Conservation (phyloP, 345 rosid genomes). For the Isatis tinctoria region DNA sequence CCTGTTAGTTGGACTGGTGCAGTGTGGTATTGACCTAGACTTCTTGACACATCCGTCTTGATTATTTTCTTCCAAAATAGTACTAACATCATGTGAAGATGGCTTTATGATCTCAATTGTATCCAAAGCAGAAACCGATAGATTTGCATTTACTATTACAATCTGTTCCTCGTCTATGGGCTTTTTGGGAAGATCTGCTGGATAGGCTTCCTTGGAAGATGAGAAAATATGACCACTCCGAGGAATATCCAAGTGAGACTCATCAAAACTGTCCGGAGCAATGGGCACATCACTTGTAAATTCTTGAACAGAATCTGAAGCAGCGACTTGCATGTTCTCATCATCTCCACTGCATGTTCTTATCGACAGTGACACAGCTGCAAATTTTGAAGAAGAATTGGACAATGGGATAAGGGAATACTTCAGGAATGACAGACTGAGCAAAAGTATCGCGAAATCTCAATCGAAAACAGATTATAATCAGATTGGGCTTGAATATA, state of each 20-base stretch:
- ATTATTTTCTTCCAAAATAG: conserved; percentile 18
- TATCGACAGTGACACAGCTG: conserved; percentile 28
- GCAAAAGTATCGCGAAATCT: neutral
- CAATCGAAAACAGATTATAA: neutral
- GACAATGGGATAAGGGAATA: neutral
- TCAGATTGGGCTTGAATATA: conserved; percentile 20
- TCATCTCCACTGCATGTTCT: conserved; percentile 24
- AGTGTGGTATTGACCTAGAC: conserved; percentile 25
- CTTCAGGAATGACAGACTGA: neutral
- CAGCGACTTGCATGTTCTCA: conserved; percentile 19
- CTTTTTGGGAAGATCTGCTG: conserved; percentile 15
- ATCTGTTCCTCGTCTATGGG: conserved; percentile 6
- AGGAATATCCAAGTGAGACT: conserved; percentile 29
- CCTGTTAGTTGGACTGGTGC: conserved; percentile 21
- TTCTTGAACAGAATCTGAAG: conserved; percentile 32
- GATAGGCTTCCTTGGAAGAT: conserved; percentile 32
- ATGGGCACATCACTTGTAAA: conserved; percentile 28
- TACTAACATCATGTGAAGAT: conserved; percentile 29
- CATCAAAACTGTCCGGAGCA: conserved; percentile 51
- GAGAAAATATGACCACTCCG: conserved; percentile 18
- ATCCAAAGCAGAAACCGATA: conserved; percentile 26
- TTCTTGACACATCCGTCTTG: conserved; percentile 26
- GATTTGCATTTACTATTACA: conserved; percentile 16
- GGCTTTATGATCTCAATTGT: conserved; percentile 22
- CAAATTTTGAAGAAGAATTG: conserved; percentile 24